Percentiles rank a stretch among this genome's conserved stretches.
Evolutionary conservation across 139 green algal genomes (phyloP).

Genomic region (Spirogloea muscicola): DNA sequence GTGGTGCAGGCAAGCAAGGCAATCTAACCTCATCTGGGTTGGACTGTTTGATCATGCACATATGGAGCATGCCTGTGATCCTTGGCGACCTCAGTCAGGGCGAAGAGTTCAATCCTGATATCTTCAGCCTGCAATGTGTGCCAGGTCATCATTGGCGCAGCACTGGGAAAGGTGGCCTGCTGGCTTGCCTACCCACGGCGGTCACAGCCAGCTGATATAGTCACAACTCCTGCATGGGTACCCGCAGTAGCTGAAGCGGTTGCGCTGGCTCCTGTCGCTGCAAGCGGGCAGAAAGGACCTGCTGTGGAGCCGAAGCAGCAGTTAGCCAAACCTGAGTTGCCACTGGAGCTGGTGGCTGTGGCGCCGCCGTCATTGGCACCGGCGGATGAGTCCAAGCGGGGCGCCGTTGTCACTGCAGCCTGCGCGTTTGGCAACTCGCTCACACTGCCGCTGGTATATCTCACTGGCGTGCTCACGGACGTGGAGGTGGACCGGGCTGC

Average conservation of each 20-base stretch:
- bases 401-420: conserved; percentile 44
- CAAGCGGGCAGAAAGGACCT: no score
- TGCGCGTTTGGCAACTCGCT: conserved; percentile 71
- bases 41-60: background rate
- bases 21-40: background rate
- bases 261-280: no score
- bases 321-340: background rate
- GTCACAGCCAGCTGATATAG: background rate
- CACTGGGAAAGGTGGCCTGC: conserved; percentile 19
- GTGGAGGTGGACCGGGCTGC: conserved; percentile 43
- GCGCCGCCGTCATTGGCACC: background rate
- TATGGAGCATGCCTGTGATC: background rate
- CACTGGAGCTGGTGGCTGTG: background rate
- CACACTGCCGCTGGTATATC: conserved; percentile 59
- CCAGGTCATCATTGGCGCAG: conserved; percentile 16
- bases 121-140: no score
- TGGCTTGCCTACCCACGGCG: background rate
- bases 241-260: background rate
- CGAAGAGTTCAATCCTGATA: background rate
- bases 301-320: no score
- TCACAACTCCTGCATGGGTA: background rate
- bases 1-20: background rate
- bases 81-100: background rate
- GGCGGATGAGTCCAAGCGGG: background rate
- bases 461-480: conserved; percentile 53